A percentile compares a stretch with the other conserved stretches of the same genome.
These are phyloP conservation scores for Salix suchowensis DNA, from an alignment of 345 rosid genomes.

Conservation along the genomic window DNA sequence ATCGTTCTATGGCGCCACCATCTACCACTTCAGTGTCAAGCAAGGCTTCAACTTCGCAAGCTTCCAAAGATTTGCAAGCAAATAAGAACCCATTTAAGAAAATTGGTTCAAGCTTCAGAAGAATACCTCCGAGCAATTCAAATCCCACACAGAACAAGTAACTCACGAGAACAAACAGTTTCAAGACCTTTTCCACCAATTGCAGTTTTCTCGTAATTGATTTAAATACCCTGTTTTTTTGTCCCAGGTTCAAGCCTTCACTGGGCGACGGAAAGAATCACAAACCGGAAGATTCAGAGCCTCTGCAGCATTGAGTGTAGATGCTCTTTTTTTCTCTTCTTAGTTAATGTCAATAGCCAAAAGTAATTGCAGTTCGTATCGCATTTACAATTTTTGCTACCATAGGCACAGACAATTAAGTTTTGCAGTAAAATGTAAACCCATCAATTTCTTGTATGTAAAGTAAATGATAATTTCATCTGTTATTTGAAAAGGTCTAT, in stretches of 20 bases:
- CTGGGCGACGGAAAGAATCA: slow-evolving; percentile 16
- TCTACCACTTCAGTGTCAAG: not conserved
- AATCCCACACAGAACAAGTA: slow-evolving; percentile 68
- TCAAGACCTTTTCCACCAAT: slow-evolving; percentile 6
- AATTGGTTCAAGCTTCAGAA: slow-evolving; percentile 50
- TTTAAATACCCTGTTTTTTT: slow-evolving; percentile 6
- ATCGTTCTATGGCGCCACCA: slow-evolving; percentile 18
- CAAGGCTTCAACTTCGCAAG: not conserved
- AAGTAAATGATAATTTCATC: not conserved
- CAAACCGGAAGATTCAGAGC: slow-evolving; percentile 18
- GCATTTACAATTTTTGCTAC: slow-evolving; percentile 9
- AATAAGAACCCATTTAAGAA: slow-evolving; percentile 20
- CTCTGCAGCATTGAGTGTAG: slow-evolving; percentile 9
- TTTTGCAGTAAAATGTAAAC: not conserved
- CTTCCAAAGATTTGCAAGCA: slow-evolving; percentile 23
- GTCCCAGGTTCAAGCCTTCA: slow-evolving; percentile 35
- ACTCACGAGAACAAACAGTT: slow-evolving; percentile 9
- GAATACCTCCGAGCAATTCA: slow-evolving; percentile 60
- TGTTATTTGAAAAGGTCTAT: not conserved
- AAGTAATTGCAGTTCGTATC: slow-evolving; percentile 4
- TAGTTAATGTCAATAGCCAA: not conserved
- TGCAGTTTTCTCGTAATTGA: slow-evolving; percentile 13
- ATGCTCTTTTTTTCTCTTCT: not conserved
- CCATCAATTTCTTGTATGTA: not conserved
- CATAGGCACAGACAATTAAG: not conserved